Evolutionary conservation across 768 basidiomycete genomes (phyloP).

Genomic region (Tulasnella sp.): DNA sequence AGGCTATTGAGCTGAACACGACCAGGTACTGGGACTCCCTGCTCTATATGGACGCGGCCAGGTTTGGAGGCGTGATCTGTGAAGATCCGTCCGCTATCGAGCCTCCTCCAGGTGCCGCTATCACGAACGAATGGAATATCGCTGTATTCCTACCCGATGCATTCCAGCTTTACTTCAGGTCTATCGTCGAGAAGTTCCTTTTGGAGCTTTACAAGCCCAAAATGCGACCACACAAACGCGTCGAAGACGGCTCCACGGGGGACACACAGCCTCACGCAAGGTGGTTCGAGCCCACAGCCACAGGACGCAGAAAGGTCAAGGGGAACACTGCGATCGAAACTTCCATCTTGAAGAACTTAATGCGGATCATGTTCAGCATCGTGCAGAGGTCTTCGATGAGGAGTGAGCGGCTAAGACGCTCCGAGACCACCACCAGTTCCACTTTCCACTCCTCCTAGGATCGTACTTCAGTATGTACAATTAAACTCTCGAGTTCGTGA

Average conservation of each 20-base stretch:
- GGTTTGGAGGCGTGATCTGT: slow-evolving; percentile 82
- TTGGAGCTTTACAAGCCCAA: slow-evolving; percentile 70
- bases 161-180: slow-evolving; percentile 64
- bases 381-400: slow-evolving; percentile 44
- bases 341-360: slow-evolving; percentile 71
- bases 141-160: slow-evolving; percentile 75
- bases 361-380: slow-evolving; percentile 61
- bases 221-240: slow-evolving; percentile 46
- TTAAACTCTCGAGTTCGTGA: slow-evolving; percentile 80
- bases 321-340: slow-evolving; percentile 59
- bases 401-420: slow-evolving; percentile 45
- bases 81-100: slow-evolving; percentile 62
- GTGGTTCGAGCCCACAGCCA: slow-evolving; percentile 37
- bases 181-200: slow-evolving; percentile 70
- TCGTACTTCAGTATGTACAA: slow-evolving; percentile 68
- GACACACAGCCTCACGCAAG: slow-evolving; percentile 53
- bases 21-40: slow-evolving; percentile 88
- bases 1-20: slow-evolving; percentile 78
- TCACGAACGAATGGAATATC: slow-evolving; percentile 81
- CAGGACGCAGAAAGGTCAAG: slow-evolving; percentile 54
- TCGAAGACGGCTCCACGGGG: slow-evolving; percentile 60
- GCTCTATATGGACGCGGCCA: slow-evolving; percentile 91
- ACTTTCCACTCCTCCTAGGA: slow-evolving; percentile 81
- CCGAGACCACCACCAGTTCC: slow-evolving; percentile 44
- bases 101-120: slow-evolving; percentile 53